Evolutionary conservation across 495 filamentous ascomycete species (phyloP), one percentile per base, ranked within the genome.

Genomic region (Aspergillus sclerotiicarbonarius): DNA sequence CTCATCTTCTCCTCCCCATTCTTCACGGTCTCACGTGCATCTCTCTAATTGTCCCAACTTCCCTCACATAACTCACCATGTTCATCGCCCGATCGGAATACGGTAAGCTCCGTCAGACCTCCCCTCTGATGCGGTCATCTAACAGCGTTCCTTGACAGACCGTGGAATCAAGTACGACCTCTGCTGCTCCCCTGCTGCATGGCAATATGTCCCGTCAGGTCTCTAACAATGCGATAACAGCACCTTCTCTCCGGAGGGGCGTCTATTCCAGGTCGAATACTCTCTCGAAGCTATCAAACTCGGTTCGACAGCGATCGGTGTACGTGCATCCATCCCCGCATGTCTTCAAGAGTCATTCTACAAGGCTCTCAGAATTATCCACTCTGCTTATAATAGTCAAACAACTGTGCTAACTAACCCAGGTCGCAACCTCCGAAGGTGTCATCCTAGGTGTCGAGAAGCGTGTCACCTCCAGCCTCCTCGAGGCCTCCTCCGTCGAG

Each of bases 51-150:
- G 19, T 31, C 31, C 19, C 51, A 44, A 43, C 54, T 46, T 21
- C 9, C 15, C 32, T 15, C 58, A 64, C 48, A 67, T 59, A 63
- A 52, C 37, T 57, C 86, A 92, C 79, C 63, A 97, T 97, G 94
- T 98, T 98, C 86, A 97, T 98, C 82, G 94, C 94, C 80, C 89
- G 95, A 74, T 97, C 93, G 74, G 94, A 98, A 94, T 98, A 98
- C 80, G 94, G 94, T 96, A 81, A 80, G 85, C 68, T 76, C 54
- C 53, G 41, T 58, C 54, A 58, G 52, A 43, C 57, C 64, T 57
- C 50, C 45, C 50, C 54, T 64, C 51, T 58, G 54, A 52, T 59
- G 55, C 66, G 48, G 62, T 67, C 55, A 69, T 67, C 62, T 59
- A 65, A 72, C 71, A 62, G 69, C 68, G 61, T 65, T 59, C 67